Evolutionary conservation across 305 asterid genomes (phyloP), one percentile per base, ranked within the genome.

Genomic region (Rubia peregrina): DNA sequence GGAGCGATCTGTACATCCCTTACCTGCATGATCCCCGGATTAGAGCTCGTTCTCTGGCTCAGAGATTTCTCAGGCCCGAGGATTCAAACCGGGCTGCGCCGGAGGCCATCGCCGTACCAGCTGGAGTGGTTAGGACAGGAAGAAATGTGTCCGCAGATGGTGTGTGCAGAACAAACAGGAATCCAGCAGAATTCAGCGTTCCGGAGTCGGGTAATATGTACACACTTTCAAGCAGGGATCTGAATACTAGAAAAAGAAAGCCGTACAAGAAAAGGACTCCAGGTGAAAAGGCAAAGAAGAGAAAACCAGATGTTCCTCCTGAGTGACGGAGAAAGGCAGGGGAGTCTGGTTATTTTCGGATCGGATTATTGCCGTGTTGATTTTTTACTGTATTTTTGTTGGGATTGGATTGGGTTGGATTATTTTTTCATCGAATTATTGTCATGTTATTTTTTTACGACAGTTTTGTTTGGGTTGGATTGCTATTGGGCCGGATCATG

Each of bases 111-210:
- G 68, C 44, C 44, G 51, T 60, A 21, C 48, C 38, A 33, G 3
- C 33, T 57, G 75, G 14, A 40, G 19, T 42, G 74, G 63, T 48
- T 38, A 64, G 61, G 63, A 79, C 78, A 36, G 64, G 55, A 36
- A 79, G 62, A 43, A 68, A 38, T 46, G 41, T 73, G 36, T 19
- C 71, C 1, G 33, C 44, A 6, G 75, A 74, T 41, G 77, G 78
- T 41, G 74, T 78, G 5, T 89, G 97, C 77, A 72, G 77, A 16
- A 77, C 78, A 19, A 92, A 92, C 72, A 75, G 73, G 66, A 93
- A 91, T 79, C 98, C 98, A 6, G 88, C 88, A 24, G 97, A 93
- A 36, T 86, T 89, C 70, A 84, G 86, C 83, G n/a, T 74, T 51
- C 88, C 88, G 11, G 87, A 78, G 33, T 84, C 85, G 43, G 78